phyloP scores from a whole-genome alignment of 352 stramenopile genomes.

The Phytopythium aichiense region DNA sequence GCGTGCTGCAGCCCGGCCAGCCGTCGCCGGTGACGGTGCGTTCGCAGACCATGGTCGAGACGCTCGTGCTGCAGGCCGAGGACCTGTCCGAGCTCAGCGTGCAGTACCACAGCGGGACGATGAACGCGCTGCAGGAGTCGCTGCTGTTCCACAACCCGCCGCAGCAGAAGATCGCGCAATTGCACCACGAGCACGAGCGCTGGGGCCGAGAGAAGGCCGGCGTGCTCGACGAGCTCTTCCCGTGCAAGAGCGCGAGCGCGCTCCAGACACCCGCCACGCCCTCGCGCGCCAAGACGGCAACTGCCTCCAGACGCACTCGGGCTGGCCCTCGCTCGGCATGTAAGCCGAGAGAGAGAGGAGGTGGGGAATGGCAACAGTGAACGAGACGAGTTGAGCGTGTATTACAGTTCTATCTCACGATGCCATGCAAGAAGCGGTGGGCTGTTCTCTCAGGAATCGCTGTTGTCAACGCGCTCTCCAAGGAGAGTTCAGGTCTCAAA shows the following conservation, averaged over 20 bases:
- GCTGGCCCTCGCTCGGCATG: background rate
- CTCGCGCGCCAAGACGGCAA: background rate
- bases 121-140: conserved; percentile 76
- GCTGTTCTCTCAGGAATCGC: conserved; percentile 63
- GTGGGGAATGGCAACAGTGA: background rate
- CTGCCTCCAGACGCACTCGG: background rate
- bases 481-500: conserved; percentile 72
- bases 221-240: conserved; percentile 50
- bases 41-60: conserved; percentile 58
- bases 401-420: background rate
- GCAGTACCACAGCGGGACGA: conserved; percentile 67
- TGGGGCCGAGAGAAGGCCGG: conserved; percentile 51
- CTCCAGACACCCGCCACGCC: background rate
- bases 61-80: conserved; percentile 51
- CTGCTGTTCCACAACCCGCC: conserved; percentile 77
- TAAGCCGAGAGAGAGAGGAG: background rate
- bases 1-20: conserved; percentile 61
- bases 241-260: conserved; percentile 1
- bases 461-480: conserved; percentile 55
- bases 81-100: conserved; percentile 51
- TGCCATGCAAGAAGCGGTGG: background rate
- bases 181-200: conserved; percentile 38
- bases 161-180: conserved; percentile 66
- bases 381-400: background rate
- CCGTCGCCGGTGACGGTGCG: conserved; percentile 56